Conservation (phyloP, 768 basidiomycete species). For the Lanmaoa pseudosensibilis region DNA sequence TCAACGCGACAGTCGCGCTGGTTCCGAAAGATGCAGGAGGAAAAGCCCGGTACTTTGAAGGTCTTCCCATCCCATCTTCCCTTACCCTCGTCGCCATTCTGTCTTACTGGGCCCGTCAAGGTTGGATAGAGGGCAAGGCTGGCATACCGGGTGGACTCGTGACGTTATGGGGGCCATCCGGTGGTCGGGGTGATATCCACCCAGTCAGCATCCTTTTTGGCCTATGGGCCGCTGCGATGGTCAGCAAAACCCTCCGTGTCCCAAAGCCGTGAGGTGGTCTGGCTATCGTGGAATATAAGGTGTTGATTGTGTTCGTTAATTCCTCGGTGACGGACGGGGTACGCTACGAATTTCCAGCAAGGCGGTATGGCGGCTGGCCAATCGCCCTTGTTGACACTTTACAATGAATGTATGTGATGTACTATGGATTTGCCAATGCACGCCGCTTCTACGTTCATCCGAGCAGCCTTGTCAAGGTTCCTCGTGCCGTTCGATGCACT, state of each 20-base stretch:
- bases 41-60: constrained; percentile 95
- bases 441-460: background rate
- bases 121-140: constrained; percentile 78
- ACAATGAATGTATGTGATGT: constrained; percentile 17
- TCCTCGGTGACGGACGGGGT: constrained; percentile 1
- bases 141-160: constrained; percentile 77
- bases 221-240: constrained; percentile 93
- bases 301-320: background rate
- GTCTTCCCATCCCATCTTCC: constrained; percentile 93
- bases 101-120: constrained; percentile 79
- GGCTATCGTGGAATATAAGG: background rate
- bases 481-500: too few species aligned
- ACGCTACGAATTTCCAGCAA: constrained; percentile 3
- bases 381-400: constrained; percentile 8
- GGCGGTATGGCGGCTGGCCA: background rate
- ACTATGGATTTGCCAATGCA: constrained; percentile 3
- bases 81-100: constrained; percentile 76
- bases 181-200: constrained; percentile 85
- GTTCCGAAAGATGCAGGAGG: constrained; percentile 85
- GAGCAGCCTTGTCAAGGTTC: background rate
- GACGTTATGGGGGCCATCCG: constrained; percentile 67
- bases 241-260: constrained; percentile 92
- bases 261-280: constrained; percentile 60
- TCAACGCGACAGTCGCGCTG: constrained; percentile 96
- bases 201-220: constrained; percentile 74